Percentiles rank a stretch among this genome's conserved stretches.
These are phyloP conservation scores for Sistotremastrum niveocremeum DNA, from an alignment of 768 basidiomycete species.

Conservation along the genomic window DNA sequence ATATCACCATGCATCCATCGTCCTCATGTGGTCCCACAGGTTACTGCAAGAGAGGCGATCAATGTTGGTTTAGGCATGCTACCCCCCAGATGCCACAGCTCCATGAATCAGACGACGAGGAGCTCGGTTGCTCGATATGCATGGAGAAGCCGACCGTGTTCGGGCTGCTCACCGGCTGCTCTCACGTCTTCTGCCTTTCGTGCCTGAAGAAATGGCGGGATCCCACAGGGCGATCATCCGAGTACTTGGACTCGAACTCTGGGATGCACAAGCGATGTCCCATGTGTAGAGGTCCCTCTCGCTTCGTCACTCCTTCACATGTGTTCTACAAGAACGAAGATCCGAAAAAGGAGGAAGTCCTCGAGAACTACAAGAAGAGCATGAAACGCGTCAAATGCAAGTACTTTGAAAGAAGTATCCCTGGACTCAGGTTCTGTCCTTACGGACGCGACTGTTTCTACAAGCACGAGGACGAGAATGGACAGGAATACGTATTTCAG, in stretches of 20 bases:
- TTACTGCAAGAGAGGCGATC: slow-evolving; percentile 53
- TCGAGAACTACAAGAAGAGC: slow-evolving; percentile 54
- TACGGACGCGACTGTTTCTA: slow-evolving; percentile 79
- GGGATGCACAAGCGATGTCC: slow-evolving; percentile 66
- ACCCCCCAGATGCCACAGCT: slow-evolving; percentile 4
- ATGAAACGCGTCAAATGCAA: slow-evolving; percentile 60
- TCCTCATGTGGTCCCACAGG: slow-evolving; percentile 25
- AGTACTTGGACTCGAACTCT: slow-evolving; percentile 29
- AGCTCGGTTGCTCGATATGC: slow-evolving; percentile 59
- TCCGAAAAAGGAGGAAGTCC: slow-evolving; percentile 34
- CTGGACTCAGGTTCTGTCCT: slow-evolving; percentile 46
- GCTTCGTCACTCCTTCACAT: slow-evolving; percentile 64
- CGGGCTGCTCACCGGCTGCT: slow-evolving; percentile 57
- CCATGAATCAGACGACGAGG: slow-evolving; percentile 19
- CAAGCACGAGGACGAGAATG: slow-evolving; percentile 53
- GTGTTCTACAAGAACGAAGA: slow-evolving; percentile 44
- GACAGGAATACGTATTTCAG: slow-evolving; percentile 41
- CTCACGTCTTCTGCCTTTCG: slow-evolving; percentile 69
- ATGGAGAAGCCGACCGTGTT: slow-evolving; percentile 58
- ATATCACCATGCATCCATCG: not conserved
- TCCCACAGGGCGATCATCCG: slow-evolving; percentile 35
- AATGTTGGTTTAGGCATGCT: slow-evolving; percentile 67
- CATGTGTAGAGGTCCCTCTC: slow-evolving; percentile 54
- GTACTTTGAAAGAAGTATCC: slow-evolving; percentile 24
- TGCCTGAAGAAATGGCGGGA: slow-evolving; percentile 75